A percentile compares a stretch with the other conserved stretches of the same genome.
Evolutionary conservation across 805 yeast genomes (phyloP).

Genomic region (Wickerhamiella sergipiensis): DNA sequence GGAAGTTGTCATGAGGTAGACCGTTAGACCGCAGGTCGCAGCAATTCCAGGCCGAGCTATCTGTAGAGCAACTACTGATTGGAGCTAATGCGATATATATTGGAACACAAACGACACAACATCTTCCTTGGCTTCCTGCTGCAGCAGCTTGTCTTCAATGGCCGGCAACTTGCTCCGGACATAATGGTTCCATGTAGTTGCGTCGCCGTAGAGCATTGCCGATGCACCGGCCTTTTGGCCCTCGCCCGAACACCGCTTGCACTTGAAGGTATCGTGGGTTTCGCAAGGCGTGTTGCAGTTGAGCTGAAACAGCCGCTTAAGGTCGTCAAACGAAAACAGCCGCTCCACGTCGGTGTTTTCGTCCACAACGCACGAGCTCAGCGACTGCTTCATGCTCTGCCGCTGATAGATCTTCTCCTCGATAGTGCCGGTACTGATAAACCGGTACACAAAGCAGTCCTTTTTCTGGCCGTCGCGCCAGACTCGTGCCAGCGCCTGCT

Average conservation of each 20-base stretch:
- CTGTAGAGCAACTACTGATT: too few species aligned
- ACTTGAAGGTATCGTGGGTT: conserved; percentile 83
- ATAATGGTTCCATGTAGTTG: conserved; percentile 94
- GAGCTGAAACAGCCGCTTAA: conserved; percentile 62
- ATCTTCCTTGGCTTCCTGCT: conserved; percentile 49
- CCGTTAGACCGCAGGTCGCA: too few species aligned
- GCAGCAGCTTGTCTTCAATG: conserved; percentile 66
- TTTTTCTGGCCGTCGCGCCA: conserved; percentile 99
- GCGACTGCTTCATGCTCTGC: conserved; percentile 83
- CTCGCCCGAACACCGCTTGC: conserved; percentile 61
- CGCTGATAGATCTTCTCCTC: conserved; percentile 95
- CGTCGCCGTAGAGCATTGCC: conserved; percentile 93
- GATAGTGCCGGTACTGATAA: conserved; percentile 86
- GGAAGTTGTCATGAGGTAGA: too few species aligned
- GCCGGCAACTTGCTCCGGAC: conserved; percentile 39
- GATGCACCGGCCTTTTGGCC: conserved; percentile 52
- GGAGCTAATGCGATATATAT: conserved; percentile 63
- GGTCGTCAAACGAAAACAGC: conserved; percentile 68
- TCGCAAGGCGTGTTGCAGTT: conserved; percentile 61
- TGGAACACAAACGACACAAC: conserved; percentile 84
- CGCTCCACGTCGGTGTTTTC: conserved; percentile 92
- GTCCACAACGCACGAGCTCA: conserved; percentile 93
- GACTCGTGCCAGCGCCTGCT: conserved; percentile 92
- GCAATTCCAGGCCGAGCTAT: too few species aligned
- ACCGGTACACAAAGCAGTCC: conserved; percentile 88